Evolutionary conservation across 371 early-diverging fungal species (phyloP).

Genomic region (Mucor sp.): DNA sequence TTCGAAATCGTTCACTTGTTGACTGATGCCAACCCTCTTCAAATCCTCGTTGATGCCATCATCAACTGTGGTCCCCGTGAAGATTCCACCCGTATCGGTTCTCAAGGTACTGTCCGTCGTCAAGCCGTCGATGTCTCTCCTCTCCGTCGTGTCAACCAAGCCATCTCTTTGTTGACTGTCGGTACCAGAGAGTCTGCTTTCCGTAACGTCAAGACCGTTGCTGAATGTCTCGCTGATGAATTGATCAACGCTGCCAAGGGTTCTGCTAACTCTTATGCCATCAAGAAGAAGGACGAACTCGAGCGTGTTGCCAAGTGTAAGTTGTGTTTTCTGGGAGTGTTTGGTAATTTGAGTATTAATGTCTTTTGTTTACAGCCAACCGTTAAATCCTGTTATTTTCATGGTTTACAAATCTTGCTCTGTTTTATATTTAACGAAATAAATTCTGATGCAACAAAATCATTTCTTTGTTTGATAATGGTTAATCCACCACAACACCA

Average conservation of each 20-base stretch:
- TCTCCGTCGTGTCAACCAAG: slow-evolving; percentile 98
- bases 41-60: slow-evolving; percentile 99
- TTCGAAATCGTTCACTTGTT: slow-evolving; percentile 99
- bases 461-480: too few relatives aligned
- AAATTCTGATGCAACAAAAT: slow-evolving; percentile 2
- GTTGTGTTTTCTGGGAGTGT: not conserved
- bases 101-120: slow-evolving; percentile 99
- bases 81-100: slow-evolving; percentile 99
- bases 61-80: slow-evolving; percentile 99
- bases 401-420: not conserved
- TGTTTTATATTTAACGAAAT: slow-evolving; percentile 1
- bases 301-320: slow-evolving; percentile 73
- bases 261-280: slow-evolving; percentile 98
- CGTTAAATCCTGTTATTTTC: slow-evolving; percentile 19
- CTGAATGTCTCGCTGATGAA: slow-evolving; percentile 99
- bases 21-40: slow-evolving; percentile 99
- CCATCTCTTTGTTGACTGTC: slow-evolving; percentile 95
- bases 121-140: slow-evolving; percentile 99
- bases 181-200: slow-evolving; percentile 68
- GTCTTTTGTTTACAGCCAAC: slow-evolving; percentile 24
- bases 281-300: slow-evolving; percentile 99
- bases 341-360: not conserved
- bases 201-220: slow-evolving; percentile 35
- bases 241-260: slow-evolving; percentile 99
- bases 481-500: too few relatives aligned